Conservation (phyloP, 768 basidiomycete genomes). For the Naganishia vishniacii region DNA sequence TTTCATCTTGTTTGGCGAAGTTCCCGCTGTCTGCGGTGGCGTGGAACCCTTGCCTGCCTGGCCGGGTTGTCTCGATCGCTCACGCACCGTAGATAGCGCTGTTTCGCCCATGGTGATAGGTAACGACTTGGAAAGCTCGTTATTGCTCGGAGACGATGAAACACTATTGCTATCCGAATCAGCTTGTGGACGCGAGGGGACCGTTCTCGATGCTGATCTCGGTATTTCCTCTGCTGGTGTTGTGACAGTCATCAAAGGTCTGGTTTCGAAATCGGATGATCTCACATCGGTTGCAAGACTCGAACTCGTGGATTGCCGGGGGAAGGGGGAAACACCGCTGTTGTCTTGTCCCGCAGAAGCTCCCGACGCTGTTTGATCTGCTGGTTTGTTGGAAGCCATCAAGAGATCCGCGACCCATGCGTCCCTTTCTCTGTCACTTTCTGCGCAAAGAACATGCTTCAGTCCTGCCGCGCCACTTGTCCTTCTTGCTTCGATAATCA, state of each 20-base stretch:
- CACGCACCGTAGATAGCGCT: background rate
- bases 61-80: background rate
- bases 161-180: background rate
- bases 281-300: conserved; percentile 27
- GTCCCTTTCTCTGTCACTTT: conserved; percentile 88
- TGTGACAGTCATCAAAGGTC: background rate
- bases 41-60: background rate
- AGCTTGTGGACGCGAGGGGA: background rate
- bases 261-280: background rate
- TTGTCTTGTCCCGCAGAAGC: conserved; percentile 14
- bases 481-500: conserved; percentile 68
- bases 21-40: background rate
- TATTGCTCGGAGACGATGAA: background rate
- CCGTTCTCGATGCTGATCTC: background rate
- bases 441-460: conserved; percentile 90
- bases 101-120: background rate
- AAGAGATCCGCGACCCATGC: conserved; percentile 92
- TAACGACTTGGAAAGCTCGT: conserved; percentile 12
- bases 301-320: conserved; percentile 52
- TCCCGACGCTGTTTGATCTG: conserved; percentile 36
- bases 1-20: conserved; percentile 16
- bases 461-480: conserved; percentile 44
- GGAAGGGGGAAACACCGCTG: background rate
- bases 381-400: conserved; percentile 75
- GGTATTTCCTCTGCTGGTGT: no score